Conservation (phyloP, 2,329 filamentous ascomycete species). For the Talaromyces islandicus region DNA sequence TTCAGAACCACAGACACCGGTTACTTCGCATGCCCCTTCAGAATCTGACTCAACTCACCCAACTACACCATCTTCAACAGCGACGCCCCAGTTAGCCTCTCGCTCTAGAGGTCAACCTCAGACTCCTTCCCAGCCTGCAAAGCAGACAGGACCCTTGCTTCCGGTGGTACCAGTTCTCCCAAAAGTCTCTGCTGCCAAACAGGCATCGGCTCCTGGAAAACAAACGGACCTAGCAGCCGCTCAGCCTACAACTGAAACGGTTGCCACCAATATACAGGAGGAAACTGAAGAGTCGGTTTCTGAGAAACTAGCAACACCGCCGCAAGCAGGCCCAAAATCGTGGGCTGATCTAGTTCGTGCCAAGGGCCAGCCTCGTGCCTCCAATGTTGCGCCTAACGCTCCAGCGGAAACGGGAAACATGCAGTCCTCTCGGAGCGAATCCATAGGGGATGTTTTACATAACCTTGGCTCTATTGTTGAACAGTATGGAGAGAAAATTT, state of each 20-base stretch:
- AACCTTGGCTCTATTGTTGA: constrained; percentile 63
- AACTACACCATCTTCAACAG: constrained; percentile 50
- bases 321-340: constrained; percentile 51
- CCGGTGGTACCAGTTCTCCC: constrained; percentile 47
- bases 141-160: constrained; percentile 35
- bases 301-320: constrained; percentile 34
- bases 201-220: constrained; percentile 27
- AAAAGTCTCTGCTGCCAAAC: constrained; percentile 28
- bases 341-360: constrained; percentile 64
- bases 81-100: constrained; percentile 22
- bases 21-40: constrained; percentile 53
- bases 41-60: constrained; percentile 51
- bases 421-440: constrained; percentile 48
- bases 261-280: background rate
- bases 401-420: constrained; percentile 33
- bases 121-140: constrained; percentile 26
- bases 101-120: constrained; percentile 28
- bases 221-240: constrained; percentile 23
- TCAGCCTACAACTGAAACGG: constrained; percentile 12
- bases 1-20: constrained; percentile 51
- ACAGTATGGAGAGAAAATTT: constrained; percentile 54
- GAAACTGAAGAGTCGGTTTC: background rate
- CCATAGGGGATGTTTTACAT: constrained; percentile 70
- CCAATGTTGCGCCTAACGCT: constrained; percentile 23
- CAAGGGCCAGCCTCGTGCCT: constrained; percentile 32